Conservation (phyloP, 345 rosid genomes). For the Eucalyptus marginata region DNA sequence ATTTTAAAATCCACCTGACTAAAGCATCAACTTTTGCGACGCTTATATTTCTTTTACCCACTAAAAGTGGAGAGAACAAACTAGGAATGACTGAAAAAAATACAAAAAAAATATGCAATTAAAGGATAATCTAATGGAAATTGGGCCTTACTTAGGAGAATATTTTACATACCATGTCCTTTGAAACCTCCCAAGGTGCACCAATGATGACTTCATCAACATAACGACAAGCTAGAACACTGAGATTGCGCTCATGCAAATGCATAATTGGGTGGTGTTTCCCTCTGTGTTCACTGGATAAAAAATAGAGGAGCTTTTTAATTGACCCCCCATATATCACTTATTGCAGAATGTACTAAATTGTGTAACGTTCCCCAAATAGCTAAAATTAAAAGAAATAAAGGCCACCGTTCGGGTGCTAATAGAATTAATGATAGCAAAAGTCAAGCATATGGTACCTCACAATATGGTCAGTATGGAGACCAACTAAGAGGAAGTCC, state of each 20-base stretch:
- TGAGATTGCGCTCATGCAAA: slow-evolving; percentile 84
- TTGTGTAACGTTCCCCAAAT: not conserved
- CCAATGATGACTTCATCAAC: slow-evolving; percentile 98
- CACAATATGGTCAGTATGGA: slow-evolving; percentile 76
- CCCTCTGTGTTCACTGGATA: slow-evolving; percentile 71
- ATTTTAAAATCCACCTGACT: not conserved
- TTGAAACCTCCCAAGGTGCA: slow-evolving; percentile 91
- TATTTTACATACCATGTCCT: slow-evolving; percentile 56
- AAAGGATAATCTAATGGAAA: not conserved
- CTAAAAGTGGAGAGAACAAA: not conserved
- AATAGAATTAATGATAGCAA: not conserved
- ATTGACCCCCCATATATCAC: not conserved
- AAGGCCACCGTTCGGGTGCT: not conserved
- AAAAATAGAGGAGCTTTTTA: not conserved
- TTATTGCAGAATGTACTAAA: not conserved
- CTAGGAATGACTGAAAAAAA: not conserved
- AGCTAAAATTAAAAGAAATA: not conserved
- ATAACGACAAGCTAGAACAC: slow-evolving; percentile 87
- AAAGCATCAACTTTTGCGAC: not conserved
- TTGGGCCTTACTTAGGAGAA: not conserved
- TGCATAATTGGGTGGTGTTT: slow-evolving; percentile 70
- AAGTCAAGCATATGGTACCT: slow-evolving; percentile 32
- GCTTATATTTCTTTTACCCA: not conserved
- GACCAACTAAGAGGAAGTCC: slow-evolving; percentile 88
- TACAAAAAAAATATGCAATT: not conserved